phyloP scores from a whole-genome alignment of 805 yeast species.

The Lachancea mirantina region DNA sequence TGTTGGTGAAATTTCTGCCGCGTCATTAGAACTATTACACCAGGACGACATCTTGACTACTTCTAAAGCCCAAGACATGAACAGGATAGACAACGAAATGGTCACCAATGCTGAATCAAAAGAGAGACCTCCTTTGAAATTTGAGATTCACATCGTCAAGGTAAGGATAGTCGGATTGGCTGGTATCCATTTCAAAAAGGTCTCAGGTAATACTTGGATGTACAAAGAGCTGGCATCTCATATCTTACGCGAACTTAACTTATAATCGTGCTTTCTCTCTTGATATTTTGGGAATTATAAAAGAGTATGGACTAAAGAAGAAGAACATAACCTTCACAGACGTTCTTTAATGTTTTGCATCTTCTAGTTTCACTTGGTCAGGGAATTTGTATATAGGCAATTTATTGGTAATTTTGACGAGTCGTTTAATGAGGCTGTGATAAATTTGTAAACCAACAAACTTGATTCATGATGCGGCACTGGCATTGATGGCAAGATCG shows the following conservation, averaged over 20 bases:
- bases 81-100: slow-evolving; percentile 37
- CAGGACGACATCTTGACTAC: slow-evolving; percentile 37
- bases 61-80: slow-evolving; percentile 56
- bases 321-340: slow-evolving; percentile 80
- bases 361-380: too few species aligned
- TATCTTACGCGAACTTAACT: slow-evolving; percentile 63
- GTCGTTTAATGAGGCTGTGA: too few species aligned
- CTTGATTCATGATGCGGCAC: too few species aligned
- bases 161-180: slow-evolving; percentile 84
- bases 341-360: too few species aligned
- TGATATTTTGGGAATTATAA: too few species aligned
- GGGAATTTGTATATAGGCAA: too few species aligned
- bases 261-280: too few species aligned
- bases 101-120: slow-evolving; percentile 18
- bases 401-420: too few species aligned
- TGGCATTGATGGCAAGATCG: too few species aligned
- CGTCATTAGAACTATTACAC: slow-evolving; percentile 29
- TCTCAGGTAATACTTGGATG: slow-evolving; percentile 91
- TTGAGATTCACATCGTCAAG: slow-evolving; percentile 87
- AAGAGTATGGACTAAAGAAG: slow-evolving; percentile 70
- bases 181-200: slow-evolving; percentile 92
- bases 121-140: slow-evolving; percentile 61
- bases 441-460: too few species aligned
- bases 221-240: slow-evolving; percentile 86
- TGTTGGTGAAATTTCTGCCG: slow-evolving; percentile 28